Evolutionary conservation across 352 stramenopile species (phyloP), one percentile per base, ranked within the genome.

Genomic region (Phytopythium boreale): DNA sequence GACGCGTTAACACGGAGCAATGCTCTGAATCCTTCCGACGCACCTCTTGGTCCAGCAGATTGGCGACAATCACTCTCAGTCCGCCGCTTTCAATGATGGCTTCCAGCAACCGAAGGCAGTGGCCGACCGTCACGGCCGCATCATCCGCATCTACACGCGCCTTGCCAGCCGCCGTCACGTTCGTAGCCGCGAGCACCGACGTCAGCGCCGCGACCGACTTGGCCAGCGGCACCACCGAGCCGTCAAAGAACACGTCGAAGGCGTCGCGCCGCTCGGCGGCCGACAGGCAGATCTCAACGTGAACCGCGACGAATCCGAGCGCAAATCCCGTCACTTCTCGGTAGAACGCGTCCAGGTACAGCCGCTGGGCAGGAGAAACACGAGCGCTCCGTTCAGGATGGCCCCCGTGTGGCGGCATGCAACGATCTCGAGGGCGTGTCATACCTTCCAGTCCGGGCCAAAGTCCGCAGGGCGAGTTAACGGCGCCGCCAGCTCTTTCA

Each of bases 231-330:
- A 89, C 73, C 11, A 65, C 15, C 22, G 59, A 39, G 20, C 60
- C 47, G 31, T 79, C 70, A 31, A 92, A 92, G 66, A 89, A 90
- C 39, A 72, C 72, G 61, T 90, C 81, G 47, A 90, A 80, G n/a
- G 63, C 67, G 22, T 65, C 65, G 12, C 63, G 11, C 11, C 78
- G 81, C 60, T 90, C 74, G 24, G 65, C 46, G 20, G 68, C 59
- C 12, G 71, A 76, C 49, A 92, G 84, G 56, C 76, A 78, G 7
- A 69, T 64, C 29, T 88, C 79, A 4, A 90, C 27, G 61, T 79
- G 76, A 24, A 83, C 62, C 7, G 72, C 66, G 22, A 89, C 84
- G 46, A 89, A 90, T 14, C 63, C 63, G 49, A 92, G 51, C 34
- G 89, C 20, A 37, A 90, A 89, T 15, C 55, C 59, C 10, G 70